Percentiles rank a stretch among this genome's conserved stretches.
These are phyloP conservation scores for Lentinus polychrous DNA, from an alignment of 1,284 basidiomycete species.

Conservation along the genomic window DNA sequence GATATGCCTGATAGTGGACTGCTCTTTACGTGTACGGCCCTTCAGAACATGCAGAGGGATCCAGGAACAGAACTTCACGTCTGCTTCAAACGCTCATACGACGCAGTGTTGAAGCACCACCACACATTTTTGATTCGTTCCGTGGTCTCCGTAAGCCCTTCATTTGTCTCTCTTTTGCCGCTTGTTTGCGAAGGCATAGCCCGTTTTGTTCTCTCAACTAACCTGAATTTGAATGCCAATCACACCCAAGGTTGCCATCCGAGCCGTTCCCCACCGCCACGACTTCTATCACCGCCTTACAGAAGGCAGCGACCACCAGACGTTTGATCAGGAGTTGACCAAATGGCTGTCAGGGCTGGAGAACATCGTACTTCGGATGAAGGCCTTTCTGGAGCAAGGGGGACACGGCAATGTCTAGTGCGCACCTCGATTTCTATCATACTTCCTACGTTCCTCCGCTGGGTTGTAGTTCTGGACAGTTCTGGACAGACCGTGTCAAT, in stretches of 20 bases:
- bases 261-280: constrained; percentile 82
- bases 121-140: constrained; percentile 83
- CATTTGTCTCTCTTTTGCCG: constrained; percentile 2
- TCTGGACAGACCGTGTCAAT: too few relatives aligned
- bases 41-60: constrained; percentile 73
- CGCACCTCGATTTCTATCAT: too few relatives aligned
- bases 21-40: constrained; percentile 76
- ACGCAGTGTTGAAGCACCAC: constrained; percentile 74
- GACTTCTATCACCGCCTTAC: constrained; percentile 84
- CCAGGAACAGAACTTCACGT: constrained; percentile 65
- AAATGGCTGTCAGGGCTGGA: constrained; percentile 82
- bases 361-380: constrained; percentile 59
- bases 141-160: constrained; percentile 60
- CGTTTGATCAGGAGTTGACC: constrained; percentile 67
- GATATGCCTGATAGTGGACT: constrained; percentile 59
- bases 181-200: constrained; percentile 3
- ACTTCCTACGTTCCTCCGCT: too few relatives aligned
- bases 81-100: constrained; percentile 87
- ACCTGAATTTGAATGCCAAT: constrained; percentile 1
- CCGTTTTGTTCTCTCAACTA: not conserved
- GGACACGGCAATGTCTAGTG: constrained; percentile 55
- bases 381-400: constrained; percentile 59
- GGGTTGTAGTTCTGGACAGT: too few relatives aligned
- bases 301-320: constrained; percentile 74
- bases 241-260: constrained; percentile 79